phyloP scores from a whole-genome alignment of 495 filamentous ascomycete genomes.

The Penicillium soppii region DNA sequence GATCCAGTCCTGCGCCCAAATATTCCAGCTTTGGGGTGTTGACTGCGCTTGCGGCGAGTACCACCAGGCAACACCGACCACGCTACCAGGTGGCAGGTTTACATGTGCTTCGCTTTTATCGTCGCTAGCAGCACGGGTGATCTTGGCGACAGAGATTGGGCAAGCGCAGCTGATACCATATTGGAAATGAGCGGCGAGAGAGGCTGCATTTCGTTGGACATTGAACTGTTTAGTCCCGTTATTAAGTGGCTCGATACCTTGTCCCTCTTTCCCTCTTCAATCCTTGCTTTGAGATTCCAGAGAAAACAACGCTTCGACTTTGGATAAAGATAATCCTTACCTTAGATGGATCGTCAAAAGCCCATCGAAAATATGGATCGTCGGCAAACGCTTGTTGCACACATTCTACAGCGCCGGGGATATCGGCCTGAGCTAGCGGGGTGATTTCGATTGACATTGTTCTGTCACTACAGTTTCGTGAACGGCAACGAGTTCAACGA shows the following conservation, averaged over 20 bases:
- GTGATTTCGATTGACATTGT: slow-evolving; percentile 58
- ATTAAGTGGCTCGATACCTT: neutral
- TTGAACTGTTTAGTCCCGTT: slow-evolving; percentile 44
- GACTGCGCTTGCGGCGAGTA: slow-evolving; percentile 45
- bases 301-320: neutral
- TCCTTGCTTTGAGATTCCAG: neutral
- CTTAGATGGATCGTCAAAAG: slow-evolving; percentile 53
- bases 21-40: slow-evolving; percentile 48
- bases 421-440: slow-evolving; percentile 55
- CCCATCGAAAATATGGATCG: slow-evolving; percentile 66
- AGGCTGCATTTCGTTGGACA: slow-evolving; percentile 56
- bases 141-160: slow-evolving; percentile 64
- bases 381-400: slow-evolving; percentile 61
- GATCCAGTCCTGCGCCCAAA: slow-evolving; percentile 56
- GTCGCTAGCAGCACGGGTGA: slow-evolving; percentile 12
- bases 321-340: slow-evolving; percentile 29
- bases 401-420: slow-evolving; percentile 58
- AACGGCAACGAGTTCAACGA: slow-evolving; percentile 15
- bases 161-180: slow-evolving; percentile 60
- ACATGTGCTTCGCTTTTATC: slow-evolving; percentile 15
- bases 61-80: slow-evolving; percentile 68
- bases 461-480: slow-evolving; percentile 21
- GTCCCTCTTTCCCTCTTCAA: neutral
- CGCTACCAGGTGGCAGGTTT: slow-evolving; percentile 19
- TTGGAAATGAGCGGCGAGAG: slow-evolving; percentile 59